Conservation (phyloP, 164 flowering plant species). For the Tetracentron sinense region DNA sequence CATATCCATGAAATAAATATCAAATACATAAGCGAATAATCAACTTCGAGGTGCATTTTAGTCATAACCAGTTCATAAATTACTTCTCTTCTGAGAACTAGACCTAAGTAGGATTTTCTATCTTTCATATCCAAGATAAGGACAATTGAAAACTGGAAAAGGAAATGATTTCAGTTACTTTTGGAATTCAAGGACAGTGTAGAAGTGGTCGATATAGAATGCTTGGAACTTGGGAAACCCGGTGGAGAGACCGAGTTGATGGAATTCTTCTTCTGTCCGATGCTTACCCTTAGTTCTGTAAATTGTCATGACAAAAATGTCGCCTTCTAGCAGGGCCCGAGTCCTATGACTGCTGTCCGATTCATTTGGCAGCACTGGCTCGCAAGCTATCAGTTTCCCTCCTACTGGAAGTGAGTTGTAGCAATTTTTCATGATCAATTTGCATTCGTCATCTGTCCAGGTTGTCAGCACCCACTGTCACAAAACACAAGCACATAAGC, state of each 20-base stretch:
- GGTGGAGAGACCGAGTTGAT: conserved; percentile 42
- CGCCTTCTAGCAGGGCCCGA: conserved; percentile 57
- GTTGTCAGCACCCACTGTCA: conserved; percentile 68
- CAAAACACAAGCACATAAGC: too few relatives aligned
- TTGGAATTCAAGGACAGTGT: conserved; percentile 53
- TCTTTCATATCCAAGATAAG: too few relatives aligned
- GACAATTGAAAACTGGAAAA: too few relatives aligned
- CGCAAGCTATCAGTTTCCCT: conserved; percentile 75
- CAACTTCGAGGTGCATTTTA: too few relatives aligned
- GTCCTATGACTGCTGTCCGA: conserved; percentile 64
- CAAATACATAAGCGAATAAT: too few relatives aligned
- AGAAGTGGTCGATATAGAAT: conserved; percentile 52
- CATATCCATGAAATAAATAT: too few relatives aligned
- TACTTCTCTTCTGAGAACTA: too few relatives aligned
- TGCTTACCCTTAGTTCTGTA: conserved; percentile 63
- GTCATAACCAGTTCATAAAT: too few relatives aligned
- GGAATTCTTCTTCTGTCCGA: conserved; percentile 57
- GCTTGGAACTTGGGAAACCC: conserved; percentile 56
- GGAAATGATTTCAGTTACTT: conserved; percentile 44
- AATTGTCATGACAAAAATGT: conserved; percentile 72
- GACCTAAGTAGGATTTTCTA: too few relatives aligned
- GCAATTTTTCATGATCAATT: conserved; percentile 59
- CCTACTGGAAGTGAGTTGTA: conserved; percentile 55
- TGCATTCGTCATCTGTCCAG: conserved; percentile 74
- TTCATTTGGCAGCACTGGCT: conserved; percentile 56